A percentile compares a stretch with the other conserved stretches of the same genome.
Evolutionary conservation across 192 early-diverging fungal genomes (phyloP).

Genomic region (Oehlia diaphana): DNA sequence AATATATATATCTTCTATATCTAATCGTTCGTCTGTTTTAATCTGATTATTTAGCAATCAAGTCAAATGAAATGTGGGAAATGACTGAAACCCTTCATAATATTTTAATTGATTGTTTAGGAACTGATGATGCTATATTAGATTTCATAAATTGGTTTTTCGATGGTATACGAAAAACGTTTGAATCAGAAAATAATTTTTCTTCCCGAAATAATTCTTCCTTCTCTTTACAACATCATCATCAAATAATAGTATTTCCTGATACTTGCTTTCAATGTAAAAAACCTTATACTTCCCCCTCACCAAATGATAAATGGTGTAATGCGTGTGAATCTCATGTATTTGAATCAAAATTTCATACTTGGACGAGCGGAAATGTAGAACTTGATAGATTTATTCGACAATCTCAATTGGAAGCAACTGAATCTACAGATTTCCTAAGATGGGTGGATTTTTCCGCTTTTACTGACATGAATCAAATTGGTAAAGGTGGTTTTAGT

Average conservation of each 20-base stretch:
- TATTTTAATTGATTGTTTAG: not conserved
- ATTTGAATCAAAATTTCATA: conserved; percentile 17
- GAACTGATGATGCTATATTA: not conserved
- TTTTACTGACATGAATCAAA: not conserved
- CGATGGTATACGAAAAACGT: conserved; percentile 4
- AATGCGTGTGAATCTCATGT: not conserved
- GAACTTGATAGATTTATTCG: conserved; percentile 13
- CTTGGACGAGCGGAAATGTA: not conserved
- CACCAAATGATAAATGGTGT: not conserved
- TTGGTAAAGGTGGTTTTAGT: not conserved
- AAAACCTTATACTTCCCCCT: not conserved
- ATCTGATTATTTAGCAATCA: not conserved
- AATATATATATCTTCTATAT: not conserved
- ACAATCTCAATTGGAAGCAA: conserved; percentile 9
- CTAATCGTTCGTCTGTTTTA: not conserved
- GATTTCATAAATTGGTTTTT: conserved; percentile 17
- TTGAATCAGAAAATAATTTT: not conserved
- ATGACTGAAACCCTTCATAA: not conserved
- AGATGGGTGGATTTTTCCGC: not conserved
- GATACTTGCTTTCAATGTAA: conserved; percentile 10
- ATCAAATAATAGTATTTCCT: not conserved
- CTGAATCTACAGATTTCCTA: not conserved
- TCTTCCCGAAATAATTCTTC: not conserved
- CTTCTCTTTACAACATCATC: not conserved
- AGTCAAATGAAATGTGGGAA: conserved; percentile 1